Base-by-base conservation (phyloP, 495 filamentous ascomycete genomes). In the Penicillium silybi region DNA sequence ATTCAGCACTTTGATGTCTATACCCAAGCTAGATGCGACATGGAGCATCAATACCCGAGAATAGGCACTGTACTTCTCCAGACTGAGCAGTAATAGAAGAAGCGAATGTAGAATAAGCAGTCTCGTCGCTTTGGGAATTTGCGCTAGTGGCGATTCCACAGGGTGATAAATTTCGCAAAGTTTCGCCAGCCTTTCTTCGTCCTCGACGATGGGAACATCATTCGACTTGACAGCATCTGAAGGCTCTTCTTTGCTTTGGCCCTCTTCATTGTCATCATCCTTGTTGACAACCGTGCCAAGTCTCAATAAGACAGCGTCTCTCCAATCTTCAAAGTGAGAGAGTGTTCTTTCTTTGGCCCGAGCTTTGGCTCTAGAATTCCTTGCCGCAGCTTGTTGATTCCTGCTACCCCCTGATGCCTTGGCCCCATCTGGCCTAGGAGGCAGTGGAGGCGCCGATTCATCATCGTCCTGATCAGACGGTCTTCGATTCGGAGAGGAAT, bases 31-130 rank as follows among this genome's bases (percentile, higher is more conserved):
- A 8, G 86, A 85, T 8, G 85, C 69, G 10, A 91, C 66, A 57
- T 86, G 74, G 8, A 92, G 63, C 26, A 96, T 78, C 9, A 95
- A 65, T 15, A 92, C 78, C 16, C 90, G 80, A 5, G 90, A 90
- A 46, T 87, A 83, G 9, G 87, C 80, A 50, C 76, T 78, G 64
- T 96, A 95, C 47, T 88, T 81, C 62, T 93, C 85, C n/a, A 95
- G 65, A 6, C 87, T 90, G 18, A 96, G 74, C 20, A 92, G 57
- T 18, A 95, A 67, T 7, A 96, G 74, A 4, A 96, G 69, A 37
- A 92, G 70, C 1, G 85, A 82, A 53, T 80, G 75, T 13, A 81
- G 63, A 44, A 81, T 75, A n/a, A 81, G 67, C 25, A 75, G 62
- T 41, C 66, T 67, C 39, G 64, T 75, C 16, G 69, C 60, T 48